A percentile compares a stretch with the other conserved stretches of the same genome.
Evolutionary conservation across 2,329 filamentous ascomycete genomes (phyloP).

Genomic region (Neonectria ditissima): DNA sequence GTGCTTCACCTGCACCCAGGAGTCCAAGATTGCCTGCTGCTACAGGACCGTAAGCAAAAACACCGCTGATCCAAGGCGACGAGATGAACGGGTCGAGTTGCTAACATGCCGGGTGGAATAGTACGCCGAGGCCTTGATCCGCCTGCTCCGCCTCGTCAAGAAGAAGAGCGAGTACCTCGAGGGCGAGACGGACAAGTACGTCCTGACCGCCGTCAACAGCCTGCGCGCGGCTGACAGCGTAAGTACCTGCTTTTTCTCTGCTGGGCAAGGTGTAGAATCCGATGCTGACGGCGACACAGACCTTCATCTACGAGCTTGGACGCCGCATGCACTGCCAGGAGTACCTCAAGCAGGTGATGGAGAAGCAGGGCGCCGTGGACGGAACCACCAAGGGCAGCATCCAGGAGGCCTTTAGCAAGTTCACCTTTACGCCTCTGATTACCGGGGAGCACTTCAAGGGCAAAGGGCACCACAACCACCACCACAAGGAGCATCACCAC

Average conservation of each 20-base stretch:
- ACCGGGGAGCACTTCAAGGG: slow-evolving; percentile 46
- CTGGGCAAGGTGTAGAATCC: not conserved
- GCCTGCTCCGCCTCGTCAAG: slow-evolving; percentile 40
- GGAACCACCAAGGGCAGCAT: slow-evolving; percentile 45
- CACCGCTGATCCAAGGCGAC: not conserved
- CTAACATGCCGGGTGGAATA: slow-evolving; percentile 21
- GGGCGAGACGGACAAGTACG: slow-evolving; percentile 43
- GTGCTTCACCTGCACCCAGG: slow-evolving; percentile 41
- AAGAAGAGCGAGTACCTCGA: slow-evolving; percentile 43
- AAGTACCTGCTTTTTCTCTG: slow-evolving; percentile 19
- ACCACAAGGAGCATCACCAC: slow-evolving; percentile 7
- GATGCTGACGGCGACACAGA: slow-evolving; percentile 29
- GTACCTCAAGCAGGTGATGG: slow-evolving; percentile 41
- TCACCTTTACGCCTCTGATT: slow-evolving; percentile 44
- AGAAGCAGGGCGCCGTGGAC: slow-evolving; percentile 47
- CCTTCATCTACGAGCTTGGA: slow-evolving; percentile 44
- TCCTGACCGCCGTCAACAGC: slow-evolving; percentile 47
- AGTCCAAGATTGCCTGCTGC: slow-evolving; percentile 43
- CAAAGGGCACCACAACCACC: slow-evolving; percentile 18
- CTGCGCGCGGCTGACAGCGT: slow-evolving; percentile 45
- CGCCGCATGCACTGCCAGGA: slow-evolving; percentile 45
- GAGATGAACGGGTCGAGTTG: not conserved
- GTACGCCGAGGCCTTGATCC: slow-evolving; percentile 47
- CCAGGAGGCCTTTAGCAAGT: slow-evolving; percentile 43
- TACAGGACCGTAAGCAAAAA: slow-evolving; percentile 38